Evolutionary conservation across 2,329 filamentous ascomycete species (phyloP), one percentile per base, ranked within the genome.

Genomic region (Penicillium sp.): DNA sequence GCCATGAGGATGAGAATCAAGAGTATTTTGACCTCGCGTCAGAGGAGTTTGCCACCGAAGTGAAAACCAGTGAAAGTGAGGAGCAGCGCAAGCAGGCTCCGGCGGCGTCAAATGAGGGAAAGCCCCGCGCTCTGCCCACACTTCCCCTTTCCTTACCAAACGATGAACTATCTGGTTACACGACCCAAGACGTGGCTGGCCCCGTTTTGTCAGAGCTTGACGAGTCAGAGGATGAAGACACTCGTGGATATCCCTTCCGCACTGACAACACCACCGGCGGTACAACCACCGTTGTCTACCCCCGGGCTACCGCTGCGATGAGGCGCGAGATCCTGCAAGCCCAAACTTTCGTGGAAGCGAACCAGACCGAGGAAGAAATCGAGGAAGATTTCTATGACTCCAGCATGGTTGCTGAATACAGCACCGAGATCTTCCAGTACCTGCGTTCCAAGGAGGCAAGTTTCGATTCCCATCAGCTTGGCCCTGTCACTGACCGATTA

Each of bases 381-480:
- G 90, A 96, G 63, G 94, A 97, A 65, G 94, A 98, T 73, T 82
- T 85, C 54, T 96, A 90, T 87, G 95, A 98, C 73, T 92, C 94
- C 37, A 96, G 91, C 73, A 98, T 99, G 95, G 95, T 98, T 53
- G 90, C 93, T 11, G 94, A 98, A 73, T 99, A 99, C 71, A 90
- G 90, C 50, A 92, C 96, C 15, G 95, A 99, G 70, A 98, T 99
- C 68, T 97, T 98, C 70, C 83, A 86, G 28, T 96, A 98, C 79
- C 92, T 98, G 90, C 87, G 86, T 54, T 84, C 90, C 59, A 87
- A 96, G 54, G 95, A 99, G 88, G 91, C 92, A 79, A 72, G 82
- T 72, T 14, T 41, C 7, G n/a, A 7, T 10, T n/a, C 7, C 5
- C 11, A 28, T 51, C 5, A 25, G 2, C 5, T 22, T 3, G 12